Evolutionary conservation across 2,329 filamentous ascomycete species (phyloP).

Genomic region (Calonectria leucothoes): DNA sequence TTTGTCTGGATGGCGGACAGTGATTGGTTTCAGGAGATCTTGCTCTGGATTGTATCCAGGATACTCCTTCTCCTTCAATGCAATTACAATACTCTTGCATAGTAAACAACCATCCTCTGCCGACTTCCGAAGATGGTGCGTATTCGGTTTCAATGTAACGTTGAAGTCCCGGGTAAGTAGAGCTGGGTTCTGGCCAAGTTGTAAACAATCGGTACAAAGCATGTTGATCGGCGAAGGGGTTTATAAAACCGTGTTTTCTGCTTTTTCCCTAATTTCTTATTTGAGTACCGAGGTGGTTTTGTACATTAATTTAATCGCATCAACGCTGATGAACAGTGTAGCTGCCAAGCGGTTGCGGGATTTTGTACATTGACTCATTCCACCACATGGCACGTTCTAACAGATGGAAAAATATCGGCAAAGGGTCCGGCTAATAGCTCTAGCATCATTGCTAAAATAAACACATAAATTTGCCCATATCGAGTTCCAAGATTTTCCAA

Average conservation of each 20-base stretch:
- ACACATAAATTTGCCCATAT: neutral
- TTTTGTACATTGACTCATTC: neutral
- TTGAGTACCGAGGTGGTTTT: neutral
- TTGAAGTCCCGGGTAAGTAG: neutral
- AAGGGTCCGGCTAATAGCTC: neutral
- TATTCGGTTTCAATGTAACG: neutral
- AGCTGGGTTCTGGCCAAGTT: neutral
- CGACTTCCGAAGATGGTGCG: neutral
- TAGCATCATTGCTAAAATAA: neutral
- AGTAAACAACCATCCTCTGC: neutral
- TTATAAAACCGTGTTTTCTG: neutral
- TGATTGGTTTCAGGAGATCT: neutral
- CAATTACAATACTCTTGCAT: neutral
- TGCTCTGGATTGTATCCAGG: neutral
- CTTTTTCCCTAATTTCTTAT: neutral
- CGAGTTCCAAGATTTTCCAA: neutral
- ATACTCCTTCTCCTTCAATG: neutral
- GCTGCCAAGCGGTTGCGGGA: neutral
- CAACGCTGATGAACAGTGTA: neutral
- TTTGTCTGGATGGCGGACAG: neutral
- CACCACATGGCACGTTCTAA: neutral
- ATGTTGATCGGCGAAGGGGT: neutral
- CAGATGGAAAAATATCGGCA: neutral
- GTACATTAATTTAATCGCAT: neutral
- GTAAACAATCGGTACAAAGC: neutral